These are phyloP conservation scores for Cucurbitaria berberidis DNA, from an alignment of 2,329 filamentous ascomycete species.

Conservation along the genomic window DNA sequence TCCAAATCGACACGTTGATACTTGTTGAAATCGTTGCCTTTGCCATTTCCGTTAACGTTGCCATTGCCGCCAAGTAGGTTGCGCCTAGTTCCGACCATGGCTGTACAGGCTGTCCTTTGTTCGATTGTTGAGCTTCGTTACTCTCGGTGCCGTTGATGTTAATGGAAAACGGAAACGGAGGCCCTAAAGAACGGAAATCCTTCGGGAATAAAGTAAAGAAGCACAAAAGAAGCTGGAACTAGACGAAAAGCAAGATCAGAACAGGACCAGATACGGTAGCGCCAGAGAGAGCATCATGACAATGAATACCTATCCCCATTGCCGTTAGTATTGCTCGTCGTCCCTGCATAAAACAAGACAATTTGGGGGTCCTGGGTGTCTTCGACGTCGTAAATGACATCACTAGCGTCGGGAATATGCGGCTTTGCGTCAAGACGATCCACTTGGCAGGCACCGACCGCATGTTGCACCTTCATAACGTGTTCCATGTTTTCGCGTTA, in stretches of 20 bases:
- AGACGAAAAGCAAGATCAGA: neutral
- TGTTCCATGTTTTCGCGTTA: neutral
- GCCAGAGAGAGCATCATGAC: constrained; percentile 17
- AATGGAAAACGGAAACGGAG: neutral
- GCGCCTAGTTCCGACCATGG: constrained; percentile 33
- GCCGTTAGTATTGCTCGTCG: neutral
- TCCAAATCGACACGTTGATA: constrained; percentile 36
- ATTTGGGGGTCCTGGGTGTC: constrained; percentile 18
- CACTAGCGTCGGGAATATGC: constrained; percentile 14
- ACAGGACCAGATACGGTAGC: constrained; percentile 9
- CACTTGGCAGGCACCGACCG: constrained; percentile 20
- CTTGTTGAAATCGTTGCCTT: constrained; percentile 15
- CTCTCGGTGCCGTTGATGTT: neutral
- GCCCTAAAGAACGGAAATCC: neutral
- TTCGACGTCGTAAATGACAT: constrained; percentile 16
- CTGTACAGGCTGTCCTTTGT: neutral
- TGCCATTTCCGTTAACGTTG: constrained; percentile 7
- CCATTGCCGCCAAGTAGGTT: constrained; percentile 22
- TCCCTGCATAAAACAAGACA: constrained; percentile 12
- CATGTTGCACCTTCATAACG: neutral
- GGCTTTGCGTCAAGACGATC: constrained; percentile 5
- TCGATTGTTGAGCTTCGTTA: neutral
- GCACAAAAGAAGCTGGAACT: neutral
- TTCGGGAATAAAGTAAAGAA: neutral
- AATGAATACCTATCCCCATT: constrained; percentile 9